phyloP scores from a whole-genome alignment of 169 alveolate genomes.

The Plasmodium reichenowi region DNA sequence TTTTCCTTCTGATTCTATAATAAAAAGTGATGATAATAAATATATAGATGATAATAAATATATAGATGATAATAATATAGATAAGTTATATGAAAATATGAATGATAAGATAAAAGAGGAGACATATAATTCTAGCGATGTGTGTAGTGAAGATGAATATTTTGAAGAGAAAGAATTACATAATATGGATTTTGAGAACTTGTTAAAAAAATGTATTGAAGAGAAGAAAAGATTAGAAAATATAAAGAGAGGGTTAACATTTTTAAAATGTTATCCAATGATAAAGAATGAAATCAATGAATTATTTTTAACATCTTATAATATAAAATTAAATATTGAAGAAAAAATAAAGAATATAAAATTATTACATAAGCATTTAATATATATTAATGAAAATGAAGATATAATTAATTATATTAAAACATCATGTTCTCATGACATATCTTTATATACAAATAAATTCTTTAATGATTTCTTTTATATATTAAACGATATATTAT shows the following conservation, averaged over 20 bases:
- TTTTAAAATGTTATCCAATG: conserved; percentile 21
- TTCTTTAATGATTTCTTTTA: conserved; percentile 40
- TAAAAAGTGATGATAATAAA: not conserved
- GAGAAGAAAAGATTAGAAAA: conserved; percentile 30
- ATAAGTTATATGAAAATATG: not conserved
- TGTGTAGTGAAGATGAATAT: not conserved
- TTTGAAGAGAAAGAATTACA: not conserved
- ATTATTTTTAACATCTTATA: conserved; percentile 6
- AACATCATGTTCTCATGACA: not conserved
- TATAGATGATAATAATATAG: not conserved
- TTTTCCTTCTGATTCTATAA: too few species aligned
- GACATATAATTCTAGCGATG: not conserved
- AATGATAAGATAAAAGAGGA: not conserved
- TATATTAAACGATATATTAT: conserved; percentile 32
- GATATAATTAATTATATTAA: conserved; percentile 42
- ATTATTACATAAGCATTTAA: conserved; percentile 15
- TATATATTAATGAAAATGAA: conserved; percentile 61
- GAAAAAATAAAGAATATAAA: conserved; percentile 37
- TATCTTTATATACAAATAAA: conserved; percentile 27
- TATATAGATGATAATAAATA: not conserved
- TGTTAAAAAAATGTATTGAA: conserved; percentile 40
- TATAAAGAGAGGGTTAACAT: conserved; percentile 30
- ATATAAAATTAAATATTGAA: conserved; percentile 12
- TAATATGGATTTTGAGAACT: conserved; percentile 4
- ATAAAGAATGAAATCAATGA: conserved; percentile 38